Evolutionary conservation across 176 grass and related monocot species (phyloP), one percentile per base, ranked within the genome.

Genomic region (Avena insularis): DNA sequence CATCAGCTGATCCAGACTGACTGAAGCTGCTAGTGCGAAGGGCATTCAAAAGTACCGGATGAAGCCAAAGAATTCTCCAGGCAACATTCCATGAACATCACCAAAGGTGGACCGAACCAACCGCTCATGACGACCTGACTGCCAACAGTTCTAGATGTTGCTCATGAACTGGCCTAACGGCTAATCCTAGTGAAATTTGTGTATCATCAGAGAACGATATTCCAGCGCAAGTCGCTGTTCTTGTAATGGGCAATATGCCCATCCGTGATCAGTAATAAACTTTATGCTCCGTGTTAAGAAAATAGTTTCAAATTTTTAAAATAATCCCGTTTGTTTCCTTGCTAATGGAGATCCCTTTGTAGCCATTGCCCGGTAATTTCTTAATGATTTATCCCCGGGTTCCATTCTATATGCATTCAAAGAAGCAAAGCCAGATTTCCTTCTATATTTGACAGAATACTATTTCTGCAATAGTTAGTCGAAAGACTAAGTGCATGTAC

Each of bases 81-180:
- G 20, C 77, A 25, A 36, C 56, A 45, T 43, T 79, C 36, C 56
- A 47, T 80, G 40, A 43, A 6, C 38, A 80, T 80, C 40, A 47
- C 63, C 58, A 27, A 38, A 80, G 58, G 78, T 63, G 38, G 78
- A 63, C 57, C 17, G 38, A 80, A 80, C 38, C 78, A 47, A 47
- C n/a, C 12, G 12, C 63, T 63, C 60, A 27, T 63, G 36, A 40
- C 43, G 36, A 62, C 56, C 56, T 79, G 77, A 15, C 19, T 25
- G 55, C 11, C 36, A 61, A 25, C 38, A 63, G 57, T 80, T 63
- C 27, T 20, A 79, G 56, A 46, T 46, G 38, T 40, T 4, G 38
- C 38, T 40, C 38, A 40, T 40, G 38, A 40, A 40, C 38, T 40
- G 38, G 38, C 38, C 38, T 6, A 40, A 40, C 5, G 38, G 38